Conservation (phyloP, 768 basidiomycete genomes). For the Podaxis mareebaensis region DNA sequence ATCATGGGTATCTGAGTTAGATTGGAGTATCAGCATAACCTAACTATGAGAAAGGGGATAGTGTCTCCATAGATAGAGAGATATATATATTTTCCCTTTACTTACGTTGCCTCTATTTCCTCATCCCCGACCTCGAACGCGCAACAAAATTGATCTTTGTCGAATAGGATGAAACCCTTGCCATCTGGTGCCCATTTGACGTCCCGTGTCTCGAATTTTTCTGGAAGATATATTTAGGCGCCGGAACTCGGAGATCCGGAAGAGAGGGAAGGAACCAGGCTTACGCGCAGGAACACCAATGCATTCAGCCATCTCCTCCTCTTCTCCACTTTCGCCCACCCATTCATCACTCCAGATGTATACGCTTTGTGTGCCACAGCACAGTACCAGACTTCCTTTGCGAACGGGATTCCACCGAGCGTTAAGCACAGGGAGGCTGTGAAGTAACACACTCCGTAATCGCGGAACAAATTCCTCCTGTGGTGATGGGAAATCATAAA, state of each 20-base stretch:
- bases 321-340: conserved; percentile 54
- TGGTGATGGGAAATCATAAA: conserved; percentile 71
- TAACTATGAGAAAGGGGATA: background rate
- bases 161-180: conserved; percentile 72
- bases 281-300: conserved; percentile 85
- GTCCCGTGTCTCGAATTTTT: conserved; percentile 70
- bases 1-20: conserved; percentile 23
- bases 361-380: conserved; percentile 65
- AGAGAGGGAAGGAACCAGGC: conserved; percentile 30
- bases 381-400: conserved; percentile 66
- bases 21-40: background rate
- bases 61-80: background rate
- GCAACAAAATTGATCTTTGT: conserved; percentile 82
- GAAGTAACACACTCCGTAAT: conserved; percentile 67
- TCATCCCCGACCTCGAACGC: conserved; percentile 75
- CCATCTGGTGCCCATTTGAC: conserved; percentile 86
- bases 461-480: conserved; percentile 58
- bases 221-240: conserved; percentile 32
- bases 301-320: conserved; percentile 87
- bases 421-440: conserved; percentile 59
- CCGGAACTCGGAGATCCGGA: background rate
- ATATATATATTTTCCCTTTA: background rate
- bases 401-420: conserved; percentile 86
- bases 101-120: conserved; percentile 8
- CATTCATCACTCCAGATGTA: conserved; percentile 87